Evolutionary conservation across 306 rosid genomes (phyloP).

Genomic region (Neltuma alba): DNA sequence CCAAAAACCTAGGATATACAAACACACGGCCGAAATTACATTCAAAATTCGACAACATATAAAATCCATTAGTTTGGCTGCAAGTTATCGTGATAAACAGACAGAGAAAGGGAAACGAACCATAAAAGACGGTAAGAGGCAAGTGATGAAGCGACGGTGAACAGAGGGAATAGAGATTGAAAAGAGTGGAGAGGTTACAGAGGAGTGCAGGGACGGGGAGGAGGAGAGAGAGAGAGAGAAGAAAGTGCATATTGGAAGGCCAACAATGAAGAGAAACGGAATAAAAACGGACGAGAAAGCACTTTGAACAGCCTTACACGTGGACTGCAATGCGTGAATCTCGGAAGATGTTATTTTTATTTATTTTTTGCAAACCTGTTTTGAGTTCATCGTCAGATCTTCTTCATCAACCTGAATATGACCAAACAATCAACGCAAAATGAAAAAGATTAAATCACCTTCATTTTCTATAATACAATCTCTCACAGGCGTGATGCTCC

Average conservation of each 20-base stretch:
- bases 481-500: too few relatives aligned
- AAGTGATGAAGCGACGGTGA: conserved; percentile 29
- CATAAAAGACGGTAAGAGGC: conserved; percentile 29
- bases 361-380: too few relatives aligned
- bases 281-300: conserved; percentile 48
- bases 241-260: conserved; percentile 38
- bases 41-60: background rate
- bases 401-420: too few relatives aligned
- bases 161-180: conserved; percentile 20
- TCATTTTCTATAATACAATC: too few relatives aligned
- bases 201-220: conserved; percentile 31
- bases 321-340: conserved; percentile 29
- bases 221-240: conserved; percentile 12
- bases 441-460: too few relatives aligned
- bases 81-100: conserved; percentile 11
- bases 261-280: conserved; percentile 40
- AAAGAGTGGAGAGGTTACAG: conserved; percentile 30
- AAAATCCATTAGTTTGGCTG: background rate
- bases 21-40: background rate
- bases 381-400: too few relatives aligned
- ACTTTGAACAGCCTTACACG: conserved; percentile 43
- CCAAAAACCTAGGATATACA: background rate
- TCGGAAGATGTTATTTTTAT: conserved; percentile 17
- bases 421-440: too few relatives aligned
- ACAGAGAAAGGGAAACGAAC: conserved; percentile 22